Percentiles rank a stretch among this genome's conserved stretches.
Evolutionary conservation across 2,329 filamentous ascomycete species (phyloP).

Genomic region (Aspergillus novoparasiticus): DNA sequence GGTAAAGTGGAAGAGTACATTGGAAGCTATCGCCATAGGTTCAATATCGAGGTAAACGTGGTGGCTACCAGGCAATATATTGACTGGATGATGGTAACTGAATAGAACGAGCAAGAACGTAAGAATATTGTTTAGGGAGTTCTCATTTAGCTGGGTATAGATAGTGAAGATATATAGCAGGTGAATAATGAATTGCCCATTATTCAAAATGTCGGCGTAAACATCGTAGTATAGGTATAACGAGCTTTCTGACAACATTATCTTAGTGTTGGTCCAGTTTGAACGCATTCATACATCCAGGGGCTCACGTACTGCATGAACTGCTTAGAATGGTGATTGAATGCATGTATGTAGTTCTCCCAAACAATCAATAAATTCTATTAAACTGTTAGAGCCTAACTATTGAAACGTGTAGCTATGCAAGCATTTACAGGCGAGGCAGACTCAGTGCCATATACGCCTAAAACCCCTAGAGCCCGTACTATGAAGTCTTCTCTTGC

Average conservation of each 20-base stretch:
- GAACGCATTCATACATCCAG: neutral
- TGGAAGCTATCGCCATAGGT: too few relatives aligned
- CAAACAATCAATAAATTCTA: too few relatives aligned
- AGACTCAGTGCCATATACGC: too few relatives aligned
- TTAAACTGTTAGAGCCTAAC: too few relatives aligned
- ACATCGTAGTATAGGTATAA: neutral
- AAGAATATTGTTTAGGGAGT: neutral
- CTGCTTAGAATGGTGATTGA: neutral
- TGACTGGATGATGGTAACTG: neutral
- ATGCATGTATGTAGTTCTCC: neutral
- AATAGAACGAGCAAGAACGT: neutral
- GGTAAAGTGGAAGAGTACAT: too few relatives aligned
- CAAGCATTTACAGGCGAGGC: too few relatives aligned
- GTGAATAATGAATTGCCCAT: neutral
- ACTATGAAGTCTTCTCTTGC: neutral
- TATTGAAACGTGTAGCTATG: too few relatives aligned
- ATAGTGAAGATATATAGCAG: neutral
- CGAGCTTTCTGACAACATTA: too few relatives aligned
- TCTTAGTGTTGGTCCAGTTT: neutral
- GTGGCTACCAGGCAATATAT: too few relatives aligned
- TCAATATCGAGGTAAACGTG: too few relatives aligned
- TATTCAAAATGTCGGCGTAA: neutral
- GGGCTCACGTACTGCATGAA: neutral
- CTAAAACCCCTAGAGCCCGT: too few relatives aligned
- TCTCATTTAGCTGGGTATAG: neutral